A percentile compares a stretch with the other conserved stretches of the same genome.
phyloP scores from a whole-genome alignment of 768 basidiomycete genomes.

The Dictyophora rubrovolvata region DNA sequence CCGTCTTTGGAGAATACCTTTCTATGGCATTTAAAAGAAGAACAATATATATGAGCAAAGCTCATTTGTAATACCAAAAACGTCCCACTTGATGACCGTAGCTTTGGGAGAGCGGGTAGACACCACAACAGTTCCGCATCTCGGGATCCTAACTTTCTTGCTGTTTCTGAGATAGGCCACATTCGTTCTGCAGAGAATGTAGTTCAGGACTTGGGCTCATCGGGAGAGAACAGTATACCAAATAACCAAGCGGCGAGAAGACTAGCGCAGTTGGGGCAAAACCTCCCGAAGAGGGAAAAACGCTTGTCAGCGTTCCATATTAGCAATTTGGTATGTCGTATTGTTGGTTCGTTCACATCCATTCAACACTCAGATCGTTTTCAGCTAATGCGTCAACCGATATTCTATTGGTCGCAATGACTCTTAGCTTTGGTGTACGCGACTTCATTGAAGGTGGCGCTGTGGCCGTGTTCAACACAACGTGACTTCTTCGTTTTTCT shows the following conservation, averaged over 20 bases:
- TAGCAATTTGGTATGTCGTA: not conserved
- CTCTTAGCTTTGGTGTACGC: conserved; percentile 44
- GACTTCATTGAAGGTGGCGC: conserved; percentile 45
- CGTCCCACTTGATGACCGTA: not conserved
- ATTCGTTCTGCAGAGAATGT: not conserved
- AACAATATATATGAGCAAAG: no score
- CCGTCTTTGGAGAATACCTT: no score
- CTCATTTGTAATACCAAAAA: no score
- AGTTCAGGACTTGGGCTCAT: not conserved
- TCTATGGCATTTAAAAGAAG: no score
- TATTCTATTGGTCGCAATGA: conserved; percentile 27
- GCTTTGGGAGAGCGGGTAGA: not conserved
- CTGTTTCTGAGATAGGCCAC: not conserved
- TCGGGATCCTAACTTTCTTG: not conserved
- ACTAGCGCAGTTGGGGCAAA: not conserved
- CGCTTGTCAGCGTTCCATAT: not conserved
- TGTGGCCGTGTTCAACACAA: conserved; percentile 31
- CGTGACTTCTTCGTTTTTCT: not conserved
- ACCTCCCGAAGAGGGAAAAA: not conserved
- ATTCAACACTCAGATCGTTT: not conserved
- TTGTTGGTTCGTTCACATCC: not conserved
- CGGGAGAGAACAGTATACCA: not conserved
- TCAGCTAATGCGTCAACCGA: conserved; percentile 31
- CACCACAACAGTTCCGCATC: not conserved
- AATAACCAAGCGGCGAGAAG: not conserved